phyloP scores from a whole-genome alignment of 441 rosid species.

The Biscutella laevigata region DNA sequence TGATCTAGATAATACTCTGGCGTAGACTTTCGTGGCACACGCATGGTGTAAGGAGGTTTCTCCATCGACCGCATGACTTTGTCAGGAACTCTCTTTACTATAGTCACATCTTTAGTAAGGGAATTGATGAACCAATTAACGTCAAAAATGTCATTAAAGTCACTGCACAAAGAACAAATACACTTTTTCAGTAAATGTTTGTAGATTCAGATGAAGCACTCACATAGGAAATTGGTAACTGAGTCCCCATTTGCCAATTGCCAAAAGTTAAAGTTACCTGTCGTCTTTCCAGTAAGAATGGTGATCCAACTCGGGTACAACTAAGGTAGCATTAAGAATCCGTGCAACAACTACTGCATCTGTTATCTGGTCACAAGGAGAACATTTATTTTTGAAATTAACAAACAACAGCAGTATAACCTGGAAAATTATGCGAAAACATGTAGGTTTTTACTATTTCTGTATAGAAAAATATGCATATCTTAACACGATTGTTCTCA shows the following conservation, averaged over 20 bases:
- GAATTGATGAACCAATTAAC: slow-evolving; percentile 83
- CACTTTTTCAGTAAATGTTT: slow-evolving; percentile 1
- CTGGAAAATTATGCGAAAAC: background rate
- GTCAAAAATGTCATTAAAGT: slow-evolving; percentile 80
- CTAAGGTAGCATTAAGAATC: slow-evolving; percentile 89
- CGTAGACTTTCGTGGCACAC: slow-evolving; percentile 91
- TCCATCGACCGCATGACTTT: slow-evolving; percentile 89
- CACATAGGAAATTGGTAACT: background rate
- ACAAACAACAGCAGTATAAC: background rate
- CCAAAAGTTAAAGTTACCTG: slow-evolving; percentile 57
- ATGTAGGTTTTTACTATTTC: too few species aligned
- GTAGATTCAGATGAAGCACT: background rate
- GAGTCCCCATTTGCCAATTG: background rate
- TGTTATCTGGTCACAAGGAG: slow-evolving; percentile 50
- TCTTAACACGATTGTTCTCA: background rate
- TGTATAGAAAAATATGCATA: too few species aligned
- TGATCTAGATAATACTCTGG: slow-evolving; percentile 93
- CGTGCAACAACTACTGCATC: slow-evolving; percentile 96
- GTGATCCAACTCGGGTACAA: slow-evolving; percentile 93
- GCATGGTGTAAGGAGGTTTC: slow-evolving; percentile 89
- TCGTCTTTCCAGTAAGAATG: slow-evolving; percentile 94
- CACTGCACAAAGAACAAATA: slow-evolving; percentile 45
- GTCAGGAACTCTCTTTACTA: slow-evolving; percentile 90
- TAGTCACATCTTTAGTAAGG: slow-evolving; percentile 81
- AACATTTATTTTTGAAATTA: background rate